Evolutionary conservation across 495 filamentous ascomycete genomes (phyloP), one percentile per base, ranked within the genome.

Genomic region (Annulohypoxylon maeteangense): DNA sequence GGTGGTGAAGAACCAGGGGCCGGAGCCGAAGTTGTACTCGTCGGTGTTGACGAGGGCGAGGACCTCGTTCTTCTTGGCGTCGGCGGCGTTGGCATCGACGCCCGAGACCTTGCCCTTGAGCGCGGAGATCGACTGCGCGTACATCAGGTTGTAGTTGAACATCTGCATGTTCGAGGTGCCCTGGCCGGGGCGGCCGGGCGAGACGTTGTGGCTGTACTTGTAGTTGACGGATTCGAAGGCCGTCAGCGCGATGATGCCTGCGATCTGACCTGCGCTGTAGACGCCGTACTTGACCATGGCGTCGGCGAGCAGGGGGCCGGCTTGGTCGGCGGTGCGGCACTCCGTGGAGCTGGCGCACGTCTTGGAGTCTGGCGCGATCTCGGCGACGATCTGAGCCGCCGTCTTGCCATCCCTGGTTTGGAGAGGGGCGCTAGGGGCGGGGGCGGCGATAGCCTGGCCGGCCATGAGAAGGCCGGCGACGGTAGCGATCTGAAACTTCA

Each of bases 81-180:
- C 59, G 75, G 71, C 20, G 36, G 72, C 38, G 62, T 42, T n/a
- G 74, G 73, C 59, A 8, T 36, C 62, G 16, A 86, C 80, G n/a
- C 56, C 57, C 0, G 75, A 31, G 4, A 87, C 62, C 47, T 84
- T 60, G 36, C 69, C 75, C 23, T 70, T 70, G 0, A 92, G 75
- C 0, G 71, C 86, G 0, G 84, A 80, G 54, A 92, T 81, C 7
- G 84, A 87, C 2, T 78, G 54, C 7, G 89, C 92, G 76, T 94
- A 96, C 76, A 84, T 45, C 6, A 83, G 66, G 79, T 92, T 90
- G 81, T 76, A 91, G 7, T 78, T 59, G 14, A 84, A 79, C 61
- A 80, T 84, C 83, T 92, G 90, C 92, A 95, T 94, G 76, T 93
- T 93, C 22, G 90, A 85, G 0, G 92, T 96, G 18, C 93, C 93